Evolutionary conservation across 805 yeast species (phyloP).

Genomic region (Wickerhamomyces rabaulensis): DNA sequence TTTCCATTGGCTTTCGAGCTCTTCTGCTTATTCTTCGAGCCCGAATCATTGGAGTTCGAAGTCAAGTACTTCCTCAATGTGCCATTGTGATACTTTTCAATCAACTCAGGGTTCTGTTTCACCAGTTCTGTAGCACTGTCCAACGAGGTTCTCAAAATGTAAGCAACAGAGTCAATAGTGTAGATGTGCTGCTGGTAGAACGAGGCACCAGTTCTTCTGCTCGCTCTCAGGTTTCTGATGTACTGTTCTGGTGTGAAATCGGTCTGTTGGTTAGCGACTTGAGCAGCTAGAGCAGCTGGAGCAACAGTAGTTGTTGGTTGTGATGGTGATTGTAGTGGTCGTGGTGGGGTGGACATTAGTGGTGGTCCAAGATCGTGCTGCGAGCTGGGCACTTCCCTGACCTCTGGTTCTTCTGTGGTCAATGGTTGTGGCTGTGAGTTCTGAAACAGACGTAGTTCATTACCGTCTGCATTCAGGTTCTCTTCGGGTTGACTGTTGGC

Average conservation of each 20-base stretch:
- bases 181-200: conserved; percentile 23
- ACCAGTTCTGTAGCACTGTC: conserved; percentile 20
- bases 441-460: background rate
- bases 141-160: conserved; percentile 11
- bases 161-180: conserved; percentile 21
- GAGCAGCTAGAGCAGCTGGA: too few species aligned
- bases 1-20: background rate
- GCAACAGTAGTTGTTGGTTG: too few species aligned
- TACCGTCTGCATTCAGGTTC: background rate
- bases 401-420: background rate
- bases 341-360: background rate
- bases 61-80: conserved; percentile 13
- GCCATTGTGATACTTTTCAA: conserved; percentile 25
- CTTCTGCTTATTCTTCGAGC: background rate
- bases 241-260: background rate
- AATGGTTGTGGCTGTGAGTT: background rate
- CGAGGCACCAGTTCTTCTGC: conserved; percentile 15
- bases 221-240: background rate
- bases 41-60: background rate
- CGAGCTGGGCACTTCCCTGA: background rate
- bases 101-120: conserved; percentile 16
- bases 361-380: background rate
- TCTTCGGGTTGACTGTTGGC: background rate
- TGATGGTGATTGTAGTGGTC: background rate
- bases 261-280: background rate